These are phyloP conservation scores for Coemansia sp. DNA, from an alignment of 192 early-diverging fungal species.

Conservation along the genomic window DNA sequence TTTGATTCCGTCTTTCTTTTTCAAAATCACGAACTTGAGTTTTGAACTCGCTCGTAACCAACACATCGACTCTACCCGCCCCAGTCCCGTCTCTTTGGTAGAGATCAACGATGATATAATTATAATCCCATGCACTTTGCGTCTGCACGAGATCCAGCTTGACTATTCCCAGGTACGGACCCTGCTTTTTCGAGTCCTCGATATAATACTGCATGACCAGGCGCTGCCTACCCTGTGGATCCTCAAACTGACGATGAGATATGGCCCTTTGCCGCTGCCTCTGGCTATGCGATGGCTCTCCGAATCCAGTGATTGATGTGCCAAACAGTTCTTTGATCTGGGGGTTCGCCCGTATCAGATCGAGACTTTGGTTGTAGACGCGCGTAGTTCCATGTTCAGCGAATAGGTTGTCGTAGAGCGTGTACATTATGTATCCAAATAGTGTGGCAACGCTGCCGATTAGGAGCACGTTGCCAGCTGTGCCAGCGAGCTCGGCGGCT, in stretches of 20 bases:
- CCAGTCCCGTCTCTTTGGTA: not conserved
- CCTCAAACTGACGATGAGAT: constrained; percentile 30
- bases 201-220: constrained; percentile 45
- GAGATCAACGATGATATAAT: constrained; percentile 44
- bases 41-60: constrained; percentile 46
- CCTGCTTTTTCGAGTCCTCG: constrained; percentile 4
- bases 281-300: constrained; percentile 49
- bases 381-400: constrained; percentile 40
- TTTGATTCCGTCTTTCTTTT: constrained; percentile 11
- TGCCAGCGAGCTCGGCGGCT: constrained; percentile 18
- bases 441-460: constrained; percentile 41
- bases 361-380: constrained; percentile 50
- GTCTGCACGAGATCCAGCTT: constrained; percentile 30
- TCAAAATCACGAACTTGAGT: constrained; percentile 12
- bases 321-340: constrained; percentile 36
- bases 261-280: constrained; percentile 44
- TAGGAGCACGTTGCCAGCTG: constrained; percentile 28
- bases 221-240: constrained; percentile 17
- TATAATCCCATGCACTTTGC: constrained; percentile 32
- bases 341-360: constrained; percentile 41
- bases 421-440: constrained; percentile 47
- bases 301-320: constrained; percentile 24
- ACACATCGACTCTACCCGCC: constrained; percentile 27
- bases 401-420: constrained; percentile 47
- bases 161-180: constrained; percentile 23